These are phyloP conservation scores for Cladophialophora exuberans DNA, from an alignment of 2,329 filamentous ascomycete species.

Conservation along the genomic window DNA sequence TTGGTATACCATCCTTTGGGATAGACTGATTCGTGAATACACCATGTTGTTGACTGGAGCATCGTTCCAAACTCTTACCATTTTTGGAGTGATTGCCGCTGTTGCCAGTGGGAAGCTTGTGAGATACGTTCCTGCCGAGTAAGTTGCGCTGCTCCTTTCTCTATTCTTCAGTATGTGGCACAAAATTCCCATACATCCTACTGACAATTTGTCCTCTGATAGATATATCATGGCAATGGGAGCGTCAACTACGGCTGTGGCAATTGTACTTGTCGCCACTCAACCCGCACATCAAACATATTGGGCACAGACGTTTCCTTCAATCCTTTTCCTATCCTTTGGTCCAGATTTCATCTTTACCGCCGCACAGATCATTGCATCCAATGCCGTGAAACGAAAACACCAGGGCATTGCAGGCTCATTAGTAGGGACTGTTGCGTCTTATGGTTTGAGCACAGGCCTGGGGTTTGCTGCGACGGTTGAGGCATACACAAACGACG, in stretches of 20 bases:
- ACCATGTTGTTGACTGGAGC: conserved; percentile 46
- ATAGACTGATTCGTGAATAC: conserved; percentile 48
- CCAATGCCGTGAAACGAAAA: conserved; percentile 50
- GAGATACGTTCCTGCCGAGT: conserved; percentile 50
- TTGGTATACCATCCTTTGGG: conserved; percentile 54
- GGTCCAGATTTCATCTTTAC: conserved; percentile 57
- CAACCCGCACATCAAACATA: conserved; percentile 51
- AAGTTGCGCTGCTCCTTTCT: background rate
- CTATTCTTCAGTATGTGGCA: too few species aligned
- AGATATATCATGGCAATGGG: conserved; percentile 52
- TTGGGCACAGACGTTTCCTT: conserved; percentile 49
- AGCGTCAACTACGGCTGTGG: conserved; percentile 36
- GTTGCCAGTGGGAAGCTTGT: conserved; percentile 51
- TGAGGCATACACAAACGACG: conserved; percentile 35
- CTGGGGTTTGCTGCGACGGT: conserved; percentile 50
- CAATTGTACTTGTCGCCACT: conserved; percentile 46
- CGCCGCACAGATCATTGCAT: conserved; percentile 58
- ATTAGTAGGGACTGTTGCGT: conserved; percentile 51
- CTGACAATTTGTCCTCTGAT: too few species aligned
- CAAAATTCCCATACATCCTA: too few species aligned
- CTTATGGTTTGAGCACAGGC: conserved; percentile 49
- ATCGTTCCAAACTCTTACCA: conserved; percentile 47
- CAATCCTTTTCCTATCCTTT: conserved; percentile 40
- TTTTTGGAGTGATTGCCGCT: conserved; percentile 45
- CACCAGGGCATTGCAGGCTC: conserved; percentile 47